These are phyloP conservation scores for Penicillium sp. DNA, from an alignment of 2,329 filamentous ascomycete species.

Conservation along the genomic window DNA sequence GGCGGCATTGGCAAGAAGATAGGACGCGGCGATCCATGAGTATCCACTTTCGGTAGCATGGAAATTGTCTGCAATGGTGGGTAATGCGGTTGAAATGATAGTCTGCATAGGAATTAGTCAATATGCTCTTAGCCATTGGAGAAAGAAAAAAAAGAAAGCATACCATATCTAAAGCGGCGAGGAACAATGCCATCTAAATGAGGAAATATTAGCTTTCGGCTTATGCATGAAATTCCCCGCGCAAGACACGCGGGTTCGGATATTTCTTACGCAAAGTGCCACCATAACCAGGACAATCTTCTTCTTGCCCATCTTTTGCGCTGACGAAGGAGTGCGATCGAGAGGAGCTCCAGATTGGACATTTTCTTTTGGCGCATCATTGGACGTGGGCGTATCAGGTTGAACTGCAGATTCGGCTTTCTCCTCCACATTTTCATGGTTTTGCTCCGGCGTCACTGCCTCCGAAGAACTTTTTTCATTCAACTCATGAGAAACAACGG, in stretches of 20 bases:
- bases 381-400: not conserved
- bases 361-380: slow-evolving; percentile 17
- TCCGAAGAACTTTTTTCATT: not conserved
- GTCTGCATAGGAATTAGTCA: slow-evolving; percentile 28
- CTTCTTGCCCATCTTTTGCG: slow-evolving; percentile 41
- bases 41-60: slow-evolving; percentile 46
- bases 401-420: not conserved
- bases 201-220: slow-evolving; percentile 11
- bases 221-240: not conserved
- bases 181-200: slow-evolving; percentile 55
- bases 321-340: slow-evolving; percentile 39
- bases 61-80: slow-evolving; percentile 46
- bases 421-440: not conserved
- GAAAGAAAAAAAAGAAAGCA: slow-evolving; percentile 5
- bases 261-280: slow-evolving; percentile 40
- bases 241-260: not conserved
- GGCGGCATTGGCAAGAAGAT: slow-evolving; percentile 47
- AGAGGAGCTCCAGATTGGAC: slow-evolving; percentile 22
- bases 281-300: slow-evolving; percentile 44
- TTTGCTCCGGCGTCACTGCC: not conserved
- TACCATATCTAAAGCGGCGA: slow-evolving; percentile 62
- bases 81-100: slow-evolving; percentile 48
- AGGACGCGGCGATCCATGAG: slow-evolving; percentile 52
- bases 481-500: not conserved
- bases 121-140: not conserved